These are phyloP conservation scores for Leptographium flavum DNA, from an alignment of 2,329 filamentous ascomycete species.

Conservation along the genomic window DNA sequence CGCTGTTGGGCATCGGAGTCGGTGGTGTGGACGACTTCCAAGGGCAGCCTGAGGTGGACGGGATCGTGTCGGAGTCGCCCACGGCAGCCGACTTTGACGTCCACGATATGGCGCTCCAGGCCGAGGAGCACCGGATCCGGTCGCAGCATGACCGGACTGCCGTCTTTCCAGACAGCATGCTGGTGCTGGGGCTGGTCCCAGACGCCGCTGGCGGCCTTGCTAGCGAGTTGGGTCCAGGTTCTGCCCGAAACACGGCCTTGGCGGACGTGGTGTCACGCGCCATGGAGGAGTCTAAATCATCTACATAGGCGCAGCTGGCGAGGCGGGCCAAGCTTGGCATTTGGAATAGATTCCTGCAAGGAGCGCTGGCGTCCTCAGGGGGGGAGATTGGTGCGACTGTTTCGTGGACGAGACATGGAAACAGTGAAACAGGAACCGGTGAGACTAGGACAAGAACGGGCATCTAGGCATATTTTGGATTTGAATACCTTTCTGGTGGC, in stretches of 20 bases:
- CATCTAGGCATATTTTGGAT: neutral
- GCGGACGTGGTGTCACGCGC: slow-evolving; percentile 1
- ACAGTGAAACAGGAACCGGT: too few species aligned
- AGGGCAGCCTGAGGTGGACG: slow-evolving; percentile 20
- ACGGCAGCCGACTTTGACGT: slow-evolving; percentile 74
- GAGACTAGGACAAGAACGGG: neutral
- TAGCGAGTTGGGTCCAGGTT: neutral
- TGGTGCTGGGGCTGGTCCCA: neutral
- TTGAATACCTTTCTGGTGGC: neutral
- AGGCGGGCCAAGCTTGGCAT: neutral
- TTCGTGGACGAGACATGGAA: too few species aligned
- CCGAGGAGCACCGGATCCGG: slow-evolving; percentile 62
- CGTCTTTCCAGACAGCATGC: slow-evolving; percentile 22
- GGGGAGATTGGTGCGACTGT: too few species aligned
- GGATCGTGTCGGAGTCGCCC: slow-evolving; percentile 67
- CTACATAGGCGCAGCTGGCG: neutral
- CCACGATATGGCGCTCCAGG: slow-evolving; percentile 76
- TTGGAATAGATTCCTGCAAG: too few species aligned
- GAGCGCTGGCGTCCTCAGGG: too few species aligned
- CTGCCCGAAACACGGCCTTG: neutral
- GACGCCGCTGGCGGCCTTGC: neutral
- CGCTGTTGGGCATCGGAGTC: slow-evolving; percentile 65
- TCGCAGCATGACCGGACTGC: slow-evolving; percentile 22
- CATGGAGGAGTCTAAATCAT: neutral
- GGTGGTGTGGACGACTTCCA: slow-evolving; percentile 37